Evolutionary conservation across 2,329 filamentous ascomycete species (phyloP).

Genomic region (Sordariomycetes sp.): DNA sequence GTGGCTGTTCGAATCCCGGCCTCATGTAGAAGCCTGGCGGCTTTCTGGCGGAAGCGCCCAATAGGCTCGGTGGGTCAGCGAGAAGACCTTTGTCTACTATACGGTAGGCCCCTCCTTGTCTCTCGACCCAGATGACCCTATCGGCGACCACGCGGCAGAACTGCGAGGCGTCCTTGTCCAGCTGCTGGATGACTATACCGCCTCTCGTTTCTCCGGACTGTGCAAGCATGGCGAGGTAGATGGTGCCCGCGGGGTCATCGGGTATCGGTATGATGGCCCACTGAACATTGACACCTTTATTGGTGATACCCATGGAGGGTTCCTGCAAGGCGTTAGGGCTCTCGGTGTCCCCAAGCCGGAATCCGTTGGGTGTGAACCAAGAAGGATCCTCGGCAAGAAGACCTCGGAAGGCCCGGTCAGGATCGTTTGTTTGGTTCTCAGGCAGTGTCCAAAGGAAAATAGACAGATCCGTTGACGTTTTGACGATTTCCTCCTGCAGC

Average conservation of each 20-base stretch:
- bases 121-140: neutral
- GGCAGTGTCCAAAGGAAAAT: constrained; percentile 11
- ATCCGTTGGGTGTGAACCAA: neutral
- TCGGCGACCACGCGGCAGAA: neutral
- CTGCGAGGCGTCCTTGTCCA: neutral
- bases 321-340: neutral
- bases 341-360: neutral
- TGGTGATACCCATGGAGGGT: neutral
- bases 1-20: too few relatives aligned
- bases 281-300: neutral
- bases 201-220: neutral
- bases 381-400: neutral
- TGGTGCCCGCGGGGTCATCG: neutral
- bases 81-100: neutral
- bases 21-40: too few relatives aligned
- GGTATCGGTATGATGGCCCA: neutral
- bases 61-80: too few relatives aligned
- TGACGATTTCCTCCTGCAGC: constrained; percentile 13
- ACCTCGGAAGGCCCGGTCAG: neutral
- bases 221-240: neutral
- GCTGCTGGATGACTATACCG: neutral
- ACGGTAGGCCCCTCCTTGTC: neutral
- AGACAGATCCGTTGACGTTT: constrained; percentile 9
- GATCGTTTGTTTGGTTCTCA: neutral
- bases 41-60: too few relatives aligned